Percentiles rank a stretch among this genome's conserved stretches.
Evolutionary conservation across 805 yeast genomes (phyloP).

Genomic region (Pichia membranifaciens): DNA sequence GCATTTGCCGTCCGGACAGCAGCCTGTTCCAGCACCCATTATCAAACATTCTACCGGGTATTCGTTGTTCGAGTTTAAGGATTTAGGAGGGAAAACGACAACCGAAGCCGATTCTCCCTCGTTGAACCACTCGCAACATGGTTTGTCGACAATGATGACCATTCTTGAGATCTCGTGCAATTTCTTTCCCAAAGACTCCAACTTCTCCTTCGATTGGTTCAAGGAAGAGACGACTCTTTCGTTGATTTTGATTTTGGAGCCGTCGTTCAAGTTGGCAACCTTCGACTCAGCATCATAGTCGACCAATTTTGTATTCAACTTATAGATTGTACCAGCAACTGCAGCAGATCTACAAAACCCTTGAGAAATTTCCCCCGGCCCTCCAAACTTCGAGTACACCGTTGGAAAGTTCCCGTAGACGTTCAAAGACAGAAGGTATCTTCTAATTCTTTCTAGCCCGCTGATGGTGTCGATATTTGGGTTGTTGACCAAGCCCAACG

Average conservation of each 20-base stretch:
- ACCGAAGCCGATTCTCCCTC: constrained; percentile 79
- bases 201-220: constrained; percentile 48
- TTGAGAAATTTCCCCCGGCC: constrained; percentile 92
- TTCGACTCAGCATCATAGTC: constrained; percentile 62
- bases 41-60: constrained; percentile 82
- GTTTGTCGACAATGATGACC: constrained; percentile 76
- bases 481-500: constrained; percentile 74
- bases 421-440: constrained; percentile 79
- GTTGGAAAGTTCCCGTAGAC: constrained; percentile 95
- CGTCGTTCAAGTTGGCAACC: constrained; percentile 69
- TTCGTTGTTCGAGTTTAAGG: constrained; percentile 59
- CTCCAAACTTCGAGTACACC: constrained; percentile 86
- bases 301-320: constrained; percentile 60
- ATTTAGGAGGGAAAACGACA: constrained; percentile 87
- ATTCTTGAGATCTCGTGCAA: constrained; percentile 61
- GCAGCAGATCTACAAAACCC: constrained; percentile 98
- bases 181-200: constrained; percentile 26
- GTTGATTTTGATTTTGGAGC: constrained; percentile 63
- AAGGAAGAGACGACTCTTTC: constrained; percentile 80
- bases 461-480: constrained; percentile 58
- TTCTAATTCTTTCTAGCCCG: constrained; percentile 74
- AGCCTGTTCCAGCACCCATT: constrained; percentile 81
- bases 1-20: constrained; percentile 80
- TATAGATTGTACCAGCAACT: constrained; percentile 93
- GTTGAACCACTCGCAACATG: constrained; percentile 88